Conservation (phyloP, 208 protist species). For the Wallacemonas sp. region DNA sequence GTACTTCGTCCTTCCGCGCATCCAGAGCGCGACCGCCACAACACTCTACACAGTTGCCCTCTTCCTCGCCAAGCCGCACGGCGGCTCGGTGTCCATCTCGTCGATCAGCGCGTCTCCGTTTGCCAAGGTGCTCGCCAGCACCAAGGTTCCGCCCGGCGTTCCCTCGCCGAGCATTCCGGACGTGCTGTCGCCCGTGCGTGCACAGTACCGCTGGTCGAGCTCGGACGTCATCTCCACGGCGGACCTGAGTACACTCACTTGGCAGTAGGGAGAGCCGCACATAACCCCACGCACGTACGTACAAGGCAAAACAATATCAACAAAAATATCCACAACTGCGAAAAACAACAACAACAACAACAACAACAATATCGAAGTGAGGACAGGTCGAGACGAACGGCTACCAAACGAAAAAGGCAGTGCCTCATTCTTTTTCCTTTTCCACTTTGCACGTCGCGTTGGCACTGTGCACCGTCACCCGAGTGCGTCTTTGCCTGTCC, state of each 20-base stretch:
- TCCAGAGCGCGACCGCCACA: slow-evolving; percentile 14
- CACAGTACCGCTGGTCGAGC: not conserved
- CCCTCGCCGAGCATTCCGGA: not conserved
- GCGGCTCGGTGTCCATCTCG: not conserved
- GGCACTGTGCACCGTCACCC: too few relatives aligned
- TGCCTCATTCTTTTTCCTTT: too few relatives aligned
- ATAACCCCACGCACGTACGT: not conserved
- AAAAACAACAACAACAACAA: too few relatives aligned
- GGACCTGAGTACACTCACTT: not conserved
- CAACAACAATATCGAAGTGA: too few relatives aligned
- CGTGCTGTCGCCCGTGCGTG: not conserved
- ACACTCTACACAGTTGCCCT: slow-evolving; percentile 8
- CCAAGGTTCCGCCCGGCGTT: not conserved
- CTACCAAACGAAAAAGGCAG: too few relatives aligned
- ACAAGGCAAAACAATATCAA: too few relatives aligned
- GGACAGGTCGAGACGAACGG: too few relatives aligned
- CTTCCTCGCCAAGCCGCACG: not conserved
- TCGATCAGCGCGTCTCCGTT: not conserved
- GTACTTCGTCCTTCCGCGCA: slow-evolving; percentile 42
- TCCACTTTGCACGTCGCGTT: too few relatives aligned
- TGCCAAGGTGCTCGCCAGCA: not conserved
- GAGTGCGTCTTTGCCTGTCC: too few relatives aligned
- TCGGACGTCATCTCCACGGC: not conserved
- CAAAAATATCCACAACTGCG: too few relatives aligned
- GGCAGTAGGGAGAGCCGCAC: not conserved